Evolutionary conservation across 495 filamentous ascomycete species (phyloP).

Genomic region (Terfezia claveryi): DNA sequence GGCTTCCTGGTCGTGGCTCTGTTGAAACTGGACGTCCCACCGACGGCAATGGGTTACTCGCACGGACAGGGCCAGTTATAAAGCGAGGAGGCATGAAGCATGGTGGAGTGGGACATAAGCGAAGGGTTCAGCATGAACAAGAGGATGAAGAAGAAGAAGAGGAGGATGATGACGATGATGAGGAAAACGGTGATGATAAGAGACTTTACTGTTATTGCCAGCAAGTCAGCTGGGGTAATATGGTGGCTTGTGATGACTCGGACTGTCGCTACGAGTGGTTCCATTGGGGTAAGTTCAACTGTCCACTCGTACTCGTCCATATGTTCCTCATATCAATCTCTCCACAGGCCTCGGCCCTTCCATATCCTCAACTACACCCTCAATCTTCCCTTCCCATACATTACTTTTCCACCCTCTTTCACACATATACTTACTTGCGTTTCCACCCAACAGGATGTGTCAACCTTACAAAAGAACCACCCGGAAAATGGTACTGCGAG

Average conservation of each 20-base stretch:
- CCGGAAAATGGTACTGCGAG: not conserved
- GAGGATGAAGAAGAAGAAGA: slow-evolving; percentile 30
- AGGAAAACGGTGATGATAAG: slow-evolving; percentile 72
- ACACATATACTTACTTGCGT: not conserved
- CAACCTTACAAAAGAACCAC: not conserved
- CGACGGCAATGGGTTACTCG: not conserved
- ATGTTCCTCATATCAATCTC: too few species aligned
- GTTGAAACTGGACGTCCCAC: not conserved
- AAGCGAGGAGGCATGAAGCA: slow-evolving; percentile 10
- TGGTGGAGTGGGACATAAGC: slow-evolving; percentile 22
- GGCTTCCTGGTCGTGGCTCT: not conserved
- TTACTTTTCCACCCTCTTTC: not conserved
- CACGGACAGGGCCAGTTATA: not conserved
- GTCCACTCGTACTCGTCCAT: too few species aligned
- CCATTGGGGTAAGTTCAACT: slow-evolving; percentile 38
- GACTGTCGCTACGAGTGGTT: slow-evolving; percentile 93
- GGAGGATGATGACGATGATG: slow-evolving; percentile 47
- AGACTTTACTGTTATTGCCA: slow-evolving; percentile 84
- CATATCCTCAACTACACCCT: not conserved
- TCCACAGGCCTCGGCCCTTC: not conserved
- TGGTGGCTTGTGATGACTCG: slow-evolving; percentile 95
- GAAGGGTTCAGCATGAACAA: slow-evolving; percentile 7
- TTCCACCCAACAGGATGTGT: not conserved
- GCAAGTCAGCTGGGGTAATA: slow-evolving; percentile 81
- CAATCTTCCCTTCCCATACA: not conserved